Evolutionary conservation across 2,329 filamentous ascomycete species (phyloP).

Genomic region (Penicillium corylophilum): DNA sequence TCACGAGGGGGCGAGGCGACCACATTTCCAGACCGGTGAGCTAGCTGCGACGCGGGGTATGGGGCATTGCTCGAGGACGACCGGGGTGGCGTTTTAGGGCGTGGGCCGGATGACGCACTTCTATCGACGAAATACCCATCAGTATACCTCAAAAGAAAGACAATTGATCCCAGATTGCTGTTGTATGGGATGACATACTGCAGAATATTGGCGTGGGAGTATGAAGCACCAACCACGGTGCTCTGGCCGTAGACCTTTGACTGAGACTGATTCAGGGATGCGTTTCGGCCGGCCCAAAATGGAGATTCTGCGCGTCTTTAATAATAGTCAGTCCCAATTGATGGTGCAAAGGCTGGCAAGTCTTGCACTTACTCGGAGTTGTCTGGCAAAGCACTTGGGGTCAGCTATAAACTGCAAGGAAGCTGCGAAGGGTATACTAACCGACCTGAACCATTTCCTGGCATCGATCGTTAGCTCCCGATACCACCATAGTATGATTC

Average conservation of each 20-base stretch:
- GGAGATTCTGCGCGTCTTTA: conserved; percentile 73
- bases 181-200: conserved; percentile 55
- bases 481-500: background rate
- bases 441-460: conserved; percentile 99
- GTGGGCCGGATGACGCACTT: conserved; percentile 37
- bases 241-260: conserved; percentile 61
- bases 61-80: conserved; percentile 55
- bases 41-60: conserved; percentile 52
- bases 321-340: conserved; percentile 5
- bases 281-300: conserved; percentile 72
- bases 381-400: conserved; percentile 8
- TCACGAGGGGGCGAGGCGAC: conserved; percentile 59
- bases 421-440: conserved; percentile 56
- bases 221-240: conserved; percentile 87
- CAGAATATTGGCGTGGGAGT: conserved; percentile 93
- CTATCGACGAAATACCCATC: conserved; percentile 14
- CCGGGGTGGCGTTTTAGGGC: conserved; percentile 71
- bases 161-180: conserved; percentile 45
- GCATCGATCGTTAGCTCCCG: conserved; percentile 13
- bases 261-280: conserved; percentile 55
- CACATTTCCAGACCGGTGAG: conserved; percentile 44
- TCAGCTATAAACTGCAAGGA: conserved; percentile 36
- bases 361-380: conserved; percentile 23
- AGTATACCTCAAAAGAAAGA: conserved; percentile 11
- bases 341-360: background rate